These are phyloP conservation scores for Aureococcus anophagefferens DNA, from an alignment of 108 stramenopile genomes.

Conservation along the genomic window DNA sequence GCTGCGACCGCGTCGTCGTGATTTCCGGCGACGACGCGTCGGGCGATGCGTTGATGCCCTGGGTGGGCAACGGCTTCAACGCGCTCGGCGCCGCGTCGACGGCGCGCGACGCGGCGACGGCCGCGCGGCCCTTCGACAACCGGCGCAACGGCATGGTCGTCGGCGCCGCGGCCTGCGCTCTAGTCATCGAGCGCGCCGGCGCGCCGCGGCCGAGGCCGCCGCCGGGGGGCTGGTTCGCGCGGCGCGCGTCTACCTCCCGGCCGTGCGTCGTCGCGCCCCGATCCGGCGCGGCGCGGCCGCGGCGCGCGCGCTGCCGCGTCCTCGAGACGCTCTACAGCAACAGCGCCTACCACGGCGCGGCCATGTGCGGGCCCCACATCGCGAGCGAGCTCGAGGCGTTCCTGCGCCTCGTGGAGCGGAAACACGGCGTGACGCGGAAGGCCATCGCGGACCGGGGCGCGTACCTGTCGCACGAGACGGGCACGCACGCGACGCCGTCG, in stretches of 20 bases:
- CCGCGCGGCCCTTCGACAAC: slow-evolving; percentile 82
- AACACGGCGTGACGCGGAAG: slow-evolving; percentile 75
- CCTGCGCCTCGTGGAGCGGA: slow-evolving; percentile 66
- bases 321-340: slow-evolving; percentile 75
- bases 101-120: slow-evolving; percentile 56
- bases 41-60: slow-evolving; percentile 77
- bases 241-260: not conserved
- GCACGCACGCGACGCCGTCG: slow-evolving; percentile 77
- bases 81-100: slow-evolving; percentile 86
- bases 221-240: slow-evolving; percentile 20
- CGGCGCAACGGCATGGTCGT: slow-evolving; percentile 83
- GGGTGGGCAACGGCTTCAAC: slow-evolving; percentile 82
- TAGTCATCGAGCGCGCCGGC: slow-evolving; percentile 60
- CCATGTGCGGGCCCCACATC: slow-evolving; percentile 83
- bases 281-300: slow-evolving; percentile 8
- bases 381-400: slow-evolving; percentile 77
- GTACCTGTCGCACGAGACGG: slow-evolving; percentile 94
- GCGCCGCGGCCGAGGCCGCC: no score
- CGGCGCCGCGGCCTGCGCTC: slow-evolving; percentile 83
- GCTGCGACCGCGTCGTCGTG: slow-evolving; percentile 84
- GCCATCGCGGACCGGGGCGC: slow-evolving; percentile 83
- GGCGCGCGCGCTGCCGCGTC: slow-evolving; percentile 12
- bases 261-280: no score
- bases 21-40: slow-evolving; percentile 87
- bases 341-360: slow-evolving; percentile 88